Percentiles rank a stretch among this genome's conserved stretches.
These are phyloP conservation scores for Pseudocercospora crystallina DNA, from an alignment of 2,329 filamentous ascomycete genomes.

Conservation along the genomic window DNA sequence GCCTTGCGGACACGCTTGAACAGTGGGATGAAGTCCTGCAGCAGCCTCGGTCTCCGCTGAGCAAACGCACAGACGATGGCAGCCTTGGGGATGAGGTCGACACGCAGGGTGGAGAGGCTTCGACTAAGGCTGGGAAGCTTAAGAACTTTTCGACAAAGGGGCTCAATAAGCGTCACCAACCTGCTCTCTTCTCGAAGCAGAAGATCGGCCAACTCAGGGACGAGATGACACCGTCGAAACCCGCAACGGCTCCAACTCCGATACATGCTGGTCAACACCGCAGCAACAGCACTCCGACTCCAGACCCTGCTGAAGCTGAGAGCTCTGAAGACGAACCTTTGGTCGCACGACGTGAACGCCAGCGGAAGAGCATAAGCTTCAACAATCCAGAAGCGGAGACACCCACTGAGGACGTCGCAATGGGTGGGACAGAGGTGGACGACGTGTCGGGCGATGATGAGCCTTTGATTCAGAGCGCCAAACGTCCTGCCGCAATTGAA, in stretches of 20 bases:
- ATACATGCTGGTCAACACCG: neutral
- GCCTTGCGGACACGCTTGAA: conserved; percentile 19
- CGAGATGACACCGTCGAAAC: neutral
- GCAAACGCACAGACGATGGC: neutral
- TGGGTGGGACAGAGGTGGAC: neutral
- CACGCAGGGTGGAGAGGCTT: neutral
- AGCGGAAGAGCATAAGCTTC: neutral
- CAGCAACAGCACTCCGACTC: too few species aligned
- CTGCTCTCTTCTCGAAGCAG: neutral
- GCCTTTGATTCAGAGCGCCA: neutral
- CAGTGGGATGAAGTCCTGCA: conserved; percentile 29
- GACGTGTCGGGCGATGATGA: neutral
- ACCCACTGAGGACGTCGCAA: neutral
- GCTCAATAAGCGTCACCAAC: neutral
- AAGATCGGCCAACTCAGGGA: neutral
- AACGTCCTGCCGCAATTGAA: too few species aligned
- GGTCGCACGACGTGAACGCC: neutral
- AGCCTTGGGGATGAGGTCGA: too few species aligned
- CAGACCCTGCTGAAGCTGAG: neutral
- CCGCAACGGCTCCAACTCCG: too few species aligned
- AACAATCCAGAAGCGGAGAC: neutral
- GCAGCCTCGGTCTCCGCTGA: conserved; percentile 9
- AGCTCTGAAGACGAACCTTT: conserved; percentile 10
- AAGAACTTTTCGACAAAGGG: neutral
- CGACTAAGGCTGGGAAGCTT: neutral